A percentile compares a stretch with the other conserved stretches of the same genome.
These are phyloP conservation scores for Aspergillus bombycis DNA, from an alignment of 2,329 filamentous ascomycete genomes.

Conservation along the genomic window DNA sequence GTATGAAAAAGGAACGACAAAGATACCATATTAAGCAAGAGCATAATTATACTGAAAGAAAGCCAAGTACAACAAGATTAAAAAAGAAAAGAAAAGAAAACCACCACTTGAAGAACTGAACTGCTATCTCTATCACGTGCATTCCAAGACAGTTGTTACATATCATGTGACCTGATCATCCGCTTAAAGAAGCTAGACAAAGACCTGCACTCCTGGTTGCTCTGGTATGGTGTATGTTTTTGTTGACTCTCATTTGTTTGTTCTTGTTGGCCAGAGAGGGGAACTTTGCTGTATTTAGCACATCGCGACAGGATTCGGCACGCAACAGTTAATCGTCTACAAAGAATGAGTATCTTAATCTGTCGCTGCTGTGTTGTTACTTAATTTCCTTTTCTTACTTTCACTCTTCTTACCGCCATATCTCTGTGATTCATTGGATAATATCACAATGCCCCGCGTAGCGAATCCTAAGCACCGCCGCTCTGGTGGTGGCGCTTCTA, in stretches of 20 bases:
- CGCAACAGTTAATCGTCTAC: neutral
- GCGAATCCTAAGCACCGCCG: constrained; percentile 52
- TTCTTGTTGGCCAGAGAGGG: constrained; percentile 12
- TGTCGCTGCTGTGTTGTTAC: neutral
- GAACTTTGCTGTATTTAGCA: neutral
- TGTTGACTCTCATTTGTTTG: constrained; percentile 31
- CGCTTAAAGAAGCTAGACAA: constrained; percentile 2
- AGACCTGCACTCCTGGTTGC: constrained; percentile 26
- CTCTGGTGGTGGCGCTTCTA: constrained; percentile 52
- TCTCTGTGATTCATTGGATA: constrained; percentile 2
- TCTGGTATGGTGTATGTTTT: constrained; percentile 41
- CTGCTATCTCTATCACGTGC: neutral
- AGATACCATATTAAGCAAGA: neutral
- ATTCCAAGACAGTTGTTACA: too few relatives aligned
- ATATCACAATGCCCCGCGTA: constrained; percentile 58
- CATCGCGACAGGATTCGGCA: neutral
- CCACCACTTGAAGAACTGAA: too few relatives aligned
- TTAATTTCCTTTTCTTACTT: neutral
- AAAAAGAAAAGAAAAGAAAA: neutral
- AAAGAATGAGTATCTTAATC: neutral
- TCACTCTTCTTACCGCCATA: neutral
- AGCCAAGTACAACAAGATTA: neutral
- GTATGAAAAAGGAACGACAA: neutral
- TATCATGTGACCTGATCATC: neutral
- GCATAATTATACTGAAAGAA: neutral